These are phyloP conservation scores for Fusarium lateritium DNA, from an alignment of 2,329 filamentous ascomycete species.

Conservation along the genomic window DNA sequence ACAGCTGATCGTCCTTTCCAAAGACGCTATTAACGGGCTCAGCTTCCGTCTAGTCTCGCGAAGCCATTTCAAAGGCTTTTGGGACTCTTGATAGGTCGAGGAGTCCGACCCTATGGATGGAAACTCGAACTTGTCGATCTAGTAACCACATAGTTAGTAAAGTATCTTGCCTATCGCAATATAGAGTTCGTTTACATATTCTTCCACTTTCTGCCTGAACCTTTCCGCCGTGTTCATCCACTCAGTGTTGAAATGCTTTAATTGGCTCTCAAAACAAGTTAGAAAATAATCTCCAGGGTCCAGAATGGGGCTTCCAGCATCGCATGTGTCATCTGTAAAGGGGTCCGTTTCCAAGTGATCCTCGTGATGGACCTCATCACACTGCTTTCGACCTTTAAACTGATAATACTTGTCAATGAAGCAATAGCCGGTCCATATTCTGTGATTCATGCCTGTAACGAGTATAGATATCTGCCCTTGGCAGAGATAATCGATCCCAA, in stretches of 20 bases:
- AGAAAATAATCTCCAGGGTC: background rate
- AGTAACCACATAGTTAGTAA: no score
- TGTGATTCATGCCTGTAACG: fast-evolving
- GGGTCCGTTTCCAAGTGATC: background rate
- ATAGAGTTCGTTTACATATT: background rate
- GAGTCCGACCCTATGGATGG: background rate
- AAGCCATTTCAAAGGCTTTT: no score
- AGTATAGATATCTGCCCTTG: conserved; percentile 26
- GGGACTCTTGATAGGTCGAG: no score
- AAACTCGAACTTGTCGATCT: background rate
- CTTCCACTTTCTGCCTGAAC: background rate
- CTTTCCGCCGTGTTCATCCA: background rate
- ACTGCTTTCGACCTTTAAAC: fast-evolving
- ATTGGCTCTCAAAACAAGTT: background rate
- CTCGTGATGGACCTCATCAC: fast-evolving
- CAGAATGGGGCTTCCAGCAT: fast-evolving
- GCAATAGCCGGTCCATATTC: conserved; percentile 16
- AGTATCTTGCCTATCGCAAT: no score
- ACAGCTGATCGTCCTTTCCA: background rate
- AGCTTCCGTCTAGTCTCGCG: background rate
- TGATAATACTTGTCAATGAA: conserved; percentile 25
- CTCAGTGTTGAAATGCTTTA: background rate
- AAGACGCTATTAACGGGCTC: background rate
- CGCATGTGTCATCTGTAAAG: background rate
- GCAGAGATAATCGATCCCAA: background rate